Conservation (phyloP, 2,329 filamentous ascomycete species). For the Chalaropsis thielavioides region DNA sequence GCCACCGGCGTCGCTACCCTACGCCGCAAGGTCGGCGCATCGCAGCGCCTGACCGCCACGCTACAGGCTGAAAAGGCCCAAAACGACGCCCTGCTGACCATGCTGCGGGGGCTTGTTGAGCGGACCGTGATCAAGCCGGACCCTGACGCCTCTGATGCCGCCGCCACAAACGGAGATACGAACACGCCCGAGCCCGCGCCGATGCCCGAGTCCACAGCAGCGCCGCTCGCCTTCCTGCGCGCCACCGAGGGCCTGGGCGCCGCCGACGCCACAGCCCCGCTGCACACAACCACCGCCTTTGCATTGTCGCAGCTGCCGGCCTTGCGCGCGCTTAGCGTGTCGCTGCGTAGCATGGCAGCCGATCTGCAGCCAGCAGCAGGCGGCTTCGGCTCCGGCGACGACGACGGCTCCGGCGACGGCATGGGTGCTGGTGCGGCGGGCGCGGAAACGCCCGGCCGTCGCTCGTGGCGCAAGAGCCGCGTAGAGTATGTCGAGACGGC, state of each 20-base stretch:
- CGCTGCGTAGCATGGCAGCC: slow-evolving; percentile 50
- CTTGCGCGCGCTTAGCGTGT: slow-evolving; percentile 49
- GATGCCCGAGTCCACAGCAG: neutral
- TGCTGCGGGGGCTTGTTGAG: slow-evolving; percentile 36
- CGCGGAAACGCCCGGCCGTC: slow-evolving; percentile 23
- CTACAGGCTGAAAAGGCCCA: slow-evolving; percentile 54
- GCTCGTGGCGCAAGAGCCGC: slow-evolving; percentile 51
- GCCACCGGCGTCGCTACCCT: slow-evolving; percentile 57
- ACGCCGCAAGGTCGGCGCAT: slow-evolving; percentile 60
- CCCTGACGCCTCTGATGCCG: slow-evolving; percentile 17
- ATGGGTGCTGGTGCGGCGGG: neutral
- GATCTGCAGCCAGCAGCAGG: slow-evolving; percentile 33
- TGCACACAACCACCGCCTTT: slow-evolving; percentile 62
- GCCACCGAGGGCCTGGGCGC: slow-evolving; percentile 36
- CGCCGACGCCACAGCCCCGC: slow-evolving; percentile 38
- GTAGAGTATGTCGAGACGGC: slow-evolving; percentile 72
- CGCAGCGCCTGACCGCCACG: slow-evolving; percentile 56
- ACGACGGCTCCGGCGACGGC: neutral
- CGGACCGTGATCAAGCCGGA: slow-evolving; percentile 20
- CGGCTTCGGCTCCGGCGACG: neutral
- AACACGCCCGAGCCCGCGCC: neutral
- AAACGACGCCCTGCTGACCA: slow-evolving; percentile 55
- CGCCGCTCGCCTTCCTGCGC: slow-evolving; percentile 44
- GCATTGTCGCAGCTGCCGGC: slow-evolving; percentile 71
- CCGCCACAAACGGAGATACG: slow-evolving; percentile 10